Conservation (phyloP, 371 early-diverging fungal species). For the Mucor piriformis region DNA sequence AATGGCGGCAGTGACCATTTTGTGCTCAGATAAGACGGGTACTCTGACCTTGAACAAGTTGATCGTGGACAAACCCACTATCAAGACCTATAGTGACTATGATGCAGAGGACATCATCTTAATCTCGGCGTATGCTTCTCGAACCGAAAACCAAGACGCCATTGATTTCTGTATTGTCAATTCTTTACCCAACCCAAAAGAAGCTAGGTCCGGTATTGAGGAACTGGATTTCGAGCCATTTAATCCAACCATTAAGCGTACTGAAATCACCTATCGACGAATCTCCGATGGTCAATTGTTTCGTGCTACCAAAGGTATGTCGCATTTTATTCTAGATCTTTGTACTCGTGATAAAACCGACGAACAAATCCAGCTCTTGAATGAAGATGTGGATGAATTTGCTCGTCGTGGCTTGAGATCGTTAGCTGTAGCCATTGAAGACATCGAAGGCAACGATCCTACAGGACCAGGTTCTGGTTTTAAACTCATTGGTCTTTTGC, state of each 20-base stretch:
- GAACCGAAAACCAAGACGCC: constrained; percentile 68
- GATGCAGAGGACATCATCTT: constrained; percentile 53
- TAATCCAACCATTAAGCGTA: constrained; percentile 83
- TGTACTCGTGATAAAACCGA: constrained; percentile 64
- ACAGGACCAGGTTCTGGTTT: constrained; percentile 58
- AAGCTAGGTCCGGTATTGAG: constrained; percentile 60
- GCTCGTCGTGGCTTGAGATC: constrained; percentile 76
- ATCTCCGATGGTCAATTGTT: constrained; percentile 57
- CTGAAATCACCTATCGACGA: constrained; percentile 68
- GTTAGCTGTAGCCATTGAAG: constrained; percentile 69
- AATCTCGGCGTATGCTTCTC: constrained; percentile 64
- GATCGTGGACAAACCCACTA: constrained; percentile 59
- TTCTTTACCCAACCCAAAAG: constrained; percentile 49
- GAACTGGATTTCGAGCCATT: constrained; percentile 73
- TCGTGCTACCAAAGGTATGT: constrained; percentile 69
- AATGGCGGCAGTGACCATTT: constrained; percentile 84
- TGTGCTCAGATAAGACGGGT: constrained; percentile 94
- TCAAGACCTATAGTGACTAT: constrained; percentile 55
- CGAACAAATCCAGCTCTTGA: constrained; percentile 38
- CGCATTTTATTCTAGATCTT: constrained; percentile 64
- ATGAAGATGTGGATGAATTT: constrained; percentile 68
- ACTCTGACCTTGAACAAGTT: constrained; percentile 91
- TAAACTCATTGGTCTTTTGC: constrained; percentile 64
- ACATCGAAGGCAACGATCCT: constrained; percentile 42
- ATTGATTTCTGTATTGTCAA: constrained; percentile 69